Conservation (phyloP, 2,329 filamentous ascomycete species). For the Rugonectria rugulosa region DNA sequence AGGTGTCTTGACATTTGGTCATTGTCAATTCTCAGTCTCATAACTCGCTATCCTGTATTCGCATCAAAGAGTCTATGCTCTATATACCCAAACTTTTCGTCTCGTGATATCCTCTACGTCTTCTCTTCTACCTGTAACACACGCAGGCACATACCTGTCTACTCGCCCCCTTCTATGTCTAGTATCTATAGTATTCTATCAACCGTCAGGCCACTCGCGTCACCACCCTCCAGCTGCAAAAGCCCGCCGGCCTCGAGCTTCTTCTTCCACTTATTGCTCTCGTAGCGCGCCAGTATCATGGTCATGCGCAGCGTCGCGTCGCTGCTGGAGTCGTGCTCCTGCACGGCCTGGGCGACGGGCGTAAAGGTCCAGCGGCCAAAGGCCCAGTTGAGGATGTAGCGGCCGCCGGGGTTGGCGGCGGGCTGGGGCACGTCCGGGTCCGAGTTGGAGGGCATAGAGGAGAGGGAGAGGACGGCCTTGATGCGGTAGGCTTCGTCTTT, state of each 20-base stretch:
- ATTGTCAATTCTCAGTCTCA: slow-evolving; percentile 19
- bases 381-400: slow-evolving; percentile 97
- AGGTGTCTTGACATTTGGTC: slow-evolving; percentile 16
- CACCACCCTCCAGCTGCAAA: slow-evolving; percentile 56
- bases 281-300: slow-evolving; percentile 75
- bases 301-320: slow-evolving; percentile 73
- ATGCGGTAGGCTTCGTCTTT: slow-evolving; percentile 97
- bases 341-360: slow-evolving; percentile 50
- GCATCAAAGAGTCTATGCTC: slow-evolving; percentile 27
- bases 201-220: slow-evolving; percentile 59
- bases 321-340: slow-evolving; percentile 63
- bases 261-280: slow-evolving; percentile 80
- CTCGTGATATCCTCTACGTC: slow-evolving; percentile 13
- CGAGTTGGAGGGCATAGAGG: slow-evolving; percentile 57
- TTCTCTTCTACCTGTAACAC: slow-evolving; percentile 12
- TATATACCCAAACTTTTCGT: slow-evolving; percentile 18
- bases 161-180: slow-evolving; percentile 10
- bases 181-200: slow-evolving; percentile 55
- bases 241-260: slow-evolving; percentile 67
- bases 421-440: slow-evolving; percentile 54
- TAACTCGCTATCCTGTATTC: slow-evolving; percentile 21
- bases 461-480: slow-evolving; percentile 71
- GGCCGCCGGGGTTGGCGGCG: slow-evolving; percentile 43
- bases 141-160: no score
- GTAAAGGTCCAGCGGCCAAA: slow-evolving; percentile 97